A percentile compares a stretch with the other conserved stretches of the same genome.
Conservation (phyloP, 768 basidiomycete genomes). For the Suillus plorans region DNA sequence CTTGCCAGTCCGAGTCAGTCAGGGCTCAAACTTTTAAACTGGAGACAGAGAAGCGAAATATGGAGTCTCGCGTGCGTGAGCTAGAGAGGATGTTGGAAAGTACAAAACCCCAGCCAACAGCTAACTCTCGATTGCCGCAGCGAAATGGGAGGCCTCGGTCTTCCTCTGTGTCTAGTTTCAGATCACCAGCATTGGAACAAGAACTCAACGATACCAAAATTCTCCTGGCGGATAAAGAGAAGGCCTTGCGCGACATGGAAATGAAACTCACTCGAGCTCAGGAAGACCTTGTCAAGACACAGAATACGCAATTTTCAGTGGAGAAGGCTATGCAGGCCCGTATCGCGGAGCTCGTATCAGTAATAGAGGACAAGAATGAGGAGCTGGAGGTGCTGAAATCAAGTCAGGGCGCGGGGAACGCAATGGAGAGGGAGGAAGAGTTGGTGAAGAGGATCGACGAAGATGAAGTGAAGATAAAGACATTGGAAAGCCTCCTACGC, state of each 20-base stretch:
- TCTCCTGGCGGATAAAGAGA: constrained; percentile 43
- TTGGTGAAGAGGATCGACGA: constrained; percentile 68
- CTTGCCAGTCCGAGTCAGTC: constrained; percentile 50
- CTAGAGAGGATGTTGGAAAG: constrained; percentile 45
- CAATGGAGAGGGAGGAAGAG: constrained; percentile 56
- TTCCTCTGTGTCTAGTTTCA: constrained; percentile 56
- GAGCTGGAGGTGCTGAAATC: constrained; percentile 50
- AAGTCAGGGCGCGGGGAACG: constrained; percentile 33
- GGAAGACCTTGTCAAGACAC: constrained; percentile 46
- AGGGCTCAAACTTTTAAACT: constrained; percentile 43
- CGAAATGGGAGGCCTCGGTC: constrained; percentile 49
- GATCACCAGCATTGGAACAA: constrained; percentile 51
- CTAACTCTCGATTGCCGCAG: constrained; percentile 32
- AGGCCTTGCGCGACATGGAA: constrained; percentile 39
- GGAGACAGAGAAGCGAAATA: constrained; percentile 54
- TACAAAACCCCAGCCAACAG: constrained; percentile 31
- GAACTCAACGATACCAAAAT: constrained; percentile 51
- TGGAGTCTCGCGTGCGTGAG: constrained; percentile 60
- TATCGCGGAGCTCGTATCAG: constrained; percentile 41
- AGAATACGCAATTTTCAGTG: constrained; percentile 59
- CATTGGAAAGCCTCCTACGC: constrained; percentile 50
- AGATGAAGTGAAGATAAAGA: constrained; percentile 64
- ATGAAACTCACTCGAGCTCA: constrained; percentile 52
- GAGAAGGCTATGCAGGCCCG: constrained; percentile 48
- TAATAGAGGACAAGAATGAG: constrained; percentile 56